Evolutionary conservation across 306 rosid genomes (phyloP), one percentile per base, ranked within the genome.

Genomic region (Cucumis cinereus): DNA sequence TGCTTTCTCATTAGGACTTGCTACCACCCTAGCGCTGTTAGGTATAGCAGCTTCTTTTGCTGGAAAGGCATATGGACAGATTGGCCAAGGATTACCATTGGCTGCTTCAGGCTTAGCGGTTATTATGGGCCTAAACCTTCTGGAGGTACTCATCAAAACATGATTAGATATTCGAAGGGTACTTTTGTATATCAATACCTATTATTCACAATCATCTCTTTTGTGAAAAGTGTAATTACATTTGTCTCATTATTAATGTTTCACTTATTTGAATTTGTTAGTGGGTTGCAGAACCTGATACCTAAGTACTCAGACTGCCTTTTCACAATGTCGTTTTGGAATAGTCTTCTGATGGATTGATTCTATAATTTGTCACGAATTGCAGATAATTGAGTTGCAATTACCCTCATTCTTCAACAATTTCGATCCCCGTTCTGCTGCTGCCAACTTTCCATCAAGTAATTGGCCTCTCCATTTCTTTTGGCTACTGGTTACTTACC

Each of bases 21-120:
- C 97, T 52, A 93, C 98, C 60, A 93, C 98, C 43, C 87, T 91
- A 68, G 97, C 98, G 30, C 79, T 91, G 56, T 83, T 94, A 77
- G 97, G 98, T 50, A 81, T 94, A 50, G 91, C 82, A 67, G 98
- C 97, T 56, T 91, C 98, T 80, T 85, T 94, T 85, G 98, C 96
- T 71, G 97, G 98, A 73, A 91, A 94, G 85, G 98, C 96, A 79
- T 94, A 93, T 79, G 98, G 98, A 69, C 98, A 93, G 88, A 84
- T 92, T 78, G 97, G 98, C 80, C 98, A 89, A 78, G 96, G 98
- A 24, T 88, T 91, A 84, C 97, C 97, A 59, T 41, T 94, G 84
- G 94, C 90, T 78, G 98, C 96, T 81, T 94, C 98, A 74, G 94
- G 94, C 80, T 81, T 94, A 82, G 98, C 98, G 56, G 85, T 91